Evolutionary conservation across 352 stramenopile genomes (phyloP), one percentile per base, ranked within the genome.

Genomic region (Globisporangium echinulatum): DNA sequence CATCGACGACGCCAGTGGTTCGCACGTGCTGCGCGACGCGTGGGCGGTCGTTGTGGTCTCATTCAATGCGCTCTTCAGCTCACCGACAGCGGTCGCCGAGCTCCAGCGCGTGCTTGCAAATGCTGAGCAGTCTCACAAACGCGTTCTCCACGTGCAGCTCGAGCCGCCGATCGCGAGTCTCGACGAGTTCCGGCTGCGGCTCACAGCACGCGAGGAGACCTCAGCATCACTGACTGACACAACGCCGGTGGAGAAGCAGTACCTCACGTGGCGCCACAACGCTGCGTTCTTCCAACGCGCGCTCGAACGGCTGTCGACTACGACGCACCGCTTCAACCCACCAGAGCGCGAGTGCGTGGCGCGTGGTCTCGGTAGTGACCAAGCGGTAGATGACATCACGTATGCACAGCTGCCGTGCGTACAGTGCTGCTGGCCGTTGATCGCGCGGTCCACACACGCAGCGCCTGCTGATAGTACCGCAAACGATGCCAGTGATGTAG

Each of bases 41-140:
- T 76, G 63, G 68, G 68, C 68, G 1, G 56, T 70, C 10, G 53
- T 79, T 7, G 14, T 79, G 2, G 44, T 70, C 10, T 64, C 68
- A 7, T 74, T 69, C 49, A 79, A 79, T 47, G 54, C 57, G 7
- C 46, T 79, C 4, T 79, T 74, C 49, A 67, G 61, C 7, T 74
- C 71, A 0, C n/a, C 58, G 17, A 5, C 51, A 1, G 66, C 71
- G 4, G 58, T 64, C 9, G 13, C n/a, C 1, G 63, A 76, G 3
- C 19, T 79, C 47, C 69, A 60, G 48, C 50, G 59, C 5, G 50
- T 57, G 14, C 49, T 79, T 3, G 17, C 15, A 0, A 36, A 25
- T 38, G 68, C 62, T 1, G 40, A 56, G 4, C 19, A 68, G 37
- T 33, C 36, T 4, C 49, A 42, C 0, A 75, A 72, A 46, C 62